phyloP scores from a whole-genome alignment of 202 grass and related monocot genomes.

The Hordeum pubiflorum region DNA sequence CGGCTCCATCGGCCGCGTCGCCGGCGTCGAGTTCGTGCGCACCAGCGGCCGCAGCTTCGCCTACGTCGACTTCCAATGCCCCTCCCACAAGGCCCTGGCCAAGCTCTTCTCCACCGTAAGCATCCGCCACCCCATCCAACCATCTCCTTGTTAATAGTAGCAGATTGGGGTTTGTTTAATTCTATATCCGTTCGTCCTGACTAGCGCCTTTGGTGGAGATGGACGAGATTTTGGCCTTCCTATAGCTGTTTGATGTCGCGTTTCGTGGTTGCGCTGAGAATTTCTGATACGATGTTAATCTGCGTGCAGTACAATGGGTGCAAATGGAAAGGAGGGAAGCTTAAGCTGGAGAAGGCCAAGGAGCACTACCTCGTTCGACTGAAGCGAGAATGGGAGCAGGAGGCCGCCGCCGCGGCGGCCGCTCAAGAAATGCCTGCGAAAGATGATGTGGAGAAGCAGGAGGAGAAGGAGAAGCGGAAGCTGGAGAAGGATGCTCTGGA shows the following conservation, averaged over 20 bases:
- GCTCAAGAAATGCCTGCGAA: not conserved
- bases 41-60: constrained; percentile 62
- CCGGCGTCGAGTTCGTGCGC: constrained; percentile 58
- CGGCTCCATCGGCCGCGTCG: constrained; percentile 38
- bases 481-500: constrained; percentile 28
- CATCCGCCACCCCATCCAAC: not conserved
- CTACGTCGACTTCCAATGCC: constrained; percentile 75
- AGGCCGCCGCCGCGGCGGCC: constrained; percentile 13
- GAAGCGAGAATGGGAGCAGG: constrained; percentile 73
- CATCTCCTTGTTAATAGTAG: not conserved
- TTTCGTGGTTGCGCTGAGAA: not conserved
- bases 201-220: not conserved
- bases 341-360: constrained; percentile 81
- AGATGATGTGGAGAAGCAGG: constrained; percentile 27
- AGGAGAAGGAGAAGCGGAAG: constrained; percentile 27
- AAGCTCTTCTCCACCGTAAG: constrained; percentile 78
- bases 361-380: constrained; percentile 74
- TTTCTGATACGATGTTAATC: constrained; percentile 4
- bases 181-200: not conserved
- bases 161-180: not conserved
- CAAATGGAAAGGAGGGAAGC: constrained; percentile 90
- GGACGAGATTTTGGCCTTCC: not conserved
- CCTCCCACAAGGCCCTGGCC: constrained; percentile 62
- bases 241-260: not conserved
- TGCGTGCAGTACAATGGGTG: constrained; percentile 90